Evolutionary conservation across 2,329 filamentous ascomycete species (phyloP), one percentile per base, ranked within the genome.

Genomic region (Aspergillus floridensis): DNA sequence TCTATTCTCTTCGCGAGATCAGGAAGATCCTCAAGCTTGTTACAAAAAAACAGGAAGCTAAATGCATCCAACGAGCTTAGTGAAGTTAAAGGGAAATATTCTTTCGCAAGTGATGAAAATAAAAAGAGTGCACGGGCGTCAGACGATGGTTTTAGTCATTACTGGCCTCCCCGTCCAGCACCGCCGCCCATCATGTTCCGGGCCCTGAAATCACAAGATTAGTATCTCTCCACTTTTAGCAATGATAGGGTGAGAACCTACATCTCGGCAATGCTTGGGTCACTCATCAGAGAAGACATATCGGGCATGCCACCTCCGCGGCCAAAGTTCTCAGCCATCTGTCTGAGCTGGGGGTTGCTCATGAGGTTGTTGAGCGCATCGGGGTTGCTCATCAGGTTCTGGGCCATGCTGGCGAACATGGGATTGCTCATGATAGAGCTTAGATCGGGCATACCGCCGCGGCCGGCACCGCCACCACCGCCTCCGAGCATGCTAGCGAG

Each of bases 401-500:
- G 92, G 4, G 95, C 95, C 92, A 98, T 97, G 79, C 85, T 90
- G 53, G 92, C 87, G 80, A 99, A 96, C 95, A 98, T 98, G 58
- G 95, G 95, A 81, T 98, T 99, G 82, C 82, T 92, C 92, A 98
- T 96, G 75, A 99, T 88, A 64, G 86, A 86, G 64, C 86, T 79
- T 24, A 99, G 81, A 75, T 98, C 93, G 12, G 93, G 92, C 90
- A 96, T 95, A 57, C 84, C 88, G 5, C 85, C 88, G 10, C 78
- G 86, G 26, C 78, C 82, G 22, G 22, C 22, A 14, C 82, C 86
- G 24, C 82, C 87, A 21, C 82, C 82, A 32, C 79, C 82, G 21
- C 81, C 82, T 46, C 87, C 88, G 65, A 93, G 82, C 88, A 93
- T 89, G 70, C 87, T 83, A 3, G 89, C 89, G 49, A 93, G 80